Conservation (phyloP, 202 grass and related monocot species). For the Setaria italica region DNA sequence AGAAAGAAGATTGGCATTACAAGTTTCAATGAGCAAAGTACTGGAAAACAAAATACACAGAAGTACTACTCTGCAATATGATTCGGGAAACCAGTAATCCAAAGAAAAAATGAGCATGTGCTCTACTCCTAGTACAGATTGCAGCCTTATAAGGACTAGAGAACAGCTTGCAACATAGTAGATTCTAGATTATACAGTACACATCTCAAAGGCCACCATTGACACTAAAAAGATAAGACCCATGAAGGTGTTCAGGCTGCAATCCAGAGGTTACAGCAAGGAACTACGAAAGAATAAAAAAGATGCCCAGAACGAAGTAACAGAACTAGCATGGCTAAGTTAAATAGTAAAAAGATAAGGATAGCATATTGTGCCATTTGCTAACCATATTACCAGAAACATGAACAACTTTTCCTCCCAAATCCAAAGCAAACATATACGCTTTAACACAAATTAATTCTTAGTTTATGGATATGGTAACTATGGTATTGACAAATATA, state of each 20-base stretch:
- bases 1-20: not conserved
- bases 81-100: conserved; percentile 17
- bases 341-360: conserved; percentile 16
- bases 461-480: conserved; percentile 10
- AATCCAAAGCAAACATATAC: not conserved
- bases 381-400: not conserved
- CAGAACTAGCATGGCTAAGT: conserved; percentile 8
- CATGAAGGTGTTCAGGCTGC: not conserved
- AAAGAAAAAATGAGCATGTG: conserved; percentile 7
- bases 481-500: not conserved
- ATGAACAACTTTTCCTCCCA: not conserved
- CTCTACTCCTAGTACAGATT: not conserved
- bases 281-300: not conserved
- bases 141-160: not conserved
- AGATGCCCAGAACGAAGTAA: conserved; percentile 3
- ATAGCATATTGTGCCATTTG: conserved; percentile 3
- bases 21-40: conserved; percentile 18
- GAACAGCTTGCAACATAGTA: not conserved
- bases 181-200: conserved; percentile 19
- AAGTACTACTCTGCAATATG: not conserved
- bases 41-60: not conserved
- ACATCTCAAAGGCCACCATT: not conserved
- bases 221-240: conserved; percentile 7
- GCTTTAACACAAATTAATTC: not conserved
- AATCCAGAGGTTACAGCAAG: conserved; percentile 2